Base-by-base conservation (phyloP, 768 basidiomycete species). In the Phlebiopsis gigantea region DNA sequence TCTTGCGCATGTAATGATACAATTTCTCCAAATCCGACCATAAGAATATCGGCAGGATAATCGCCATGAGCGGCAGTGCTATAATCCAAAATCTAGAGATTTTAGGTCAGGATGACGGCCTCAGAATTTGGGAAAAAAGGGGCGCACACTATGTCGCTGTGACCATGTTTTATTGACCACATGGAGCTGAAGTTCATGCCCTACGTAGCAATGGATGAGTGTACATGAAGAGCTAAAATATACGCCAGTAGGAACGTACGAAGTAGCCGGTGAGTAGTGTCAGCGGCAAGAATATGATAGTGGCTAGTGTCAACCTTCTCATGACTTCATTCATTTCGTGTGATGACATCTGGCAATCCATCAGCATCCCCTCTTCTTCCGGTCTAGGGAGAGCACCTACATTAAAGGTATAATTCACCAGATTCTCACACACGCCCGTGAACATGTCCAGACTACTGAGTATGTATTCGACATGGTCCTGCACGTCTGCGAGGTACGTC, bases 321-420 rank as follows among this genome's bases (percentile, higher is more conserved):
- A 88, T 88, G 41, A 82, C 79, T 65, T 82, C 74, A 62, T 87
- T 87, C 83, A 83, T 87, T 58, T 86, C 79, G 64, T 87, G 82
- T 15, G 84, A 83, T n/a, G 82, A 78, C 69, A 83, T 77, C 85
- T 87, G 62, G 8, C 55, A 19, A 17, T 17, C 34, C 39, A 24
- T 19, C 31, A 44, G 24, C n/a, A 34, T 14, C 26, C 5, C 30
- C 34, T 44, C 26, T 22, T 24, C 42, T 46, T 26, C n/a, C 26
- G 39, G 44, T 15, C 41, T 41, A 26, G 2, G 43, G 25, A 14
- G 29, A 53, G 21, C 28, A 70, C 82, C 25, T 39, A 85, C 83
- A 66, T 88, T 87, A 73, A 87, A 88, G 14, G 83, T 80, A 65
- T 84, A 88, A 55, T 77, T 74, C 59, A 88, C 85, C 61, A 87